Percentiles rank a stretch among this genome's conserved stretches.
Evolutionary conservation across 2,329 filamentous ascomycete species (phyloP).

Genomic region (Teratosphaeria pseudoeucalypti): DNA sequence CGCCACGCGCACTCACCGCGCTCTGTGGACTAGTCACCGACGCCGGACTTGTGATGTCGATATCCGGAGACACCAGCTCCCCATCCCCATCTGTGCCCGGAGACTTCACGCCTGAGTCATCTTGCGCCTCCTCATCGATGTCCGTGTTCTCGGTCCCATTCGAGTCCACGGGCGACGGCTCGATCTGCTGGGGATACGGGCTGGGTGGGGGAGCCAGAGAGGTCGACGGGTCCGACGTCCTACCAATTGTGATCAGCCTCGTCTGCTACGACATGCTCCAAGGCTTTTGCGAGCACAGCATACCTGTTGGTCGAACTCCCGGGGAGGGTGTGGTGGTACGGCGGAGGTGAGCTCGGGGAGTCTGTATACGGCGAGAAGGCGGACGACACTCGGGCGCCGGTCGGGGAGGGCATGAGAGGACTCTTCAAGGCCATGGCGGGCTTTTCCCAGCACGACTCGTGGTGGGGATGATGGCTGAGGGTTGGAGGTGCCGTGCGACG

Average conservation of each 20-base stretch:
- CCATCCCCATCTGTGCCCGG: constrained; percentile 8
- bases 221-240: constrained; percentile 37
- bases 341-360: constrained; percentile 39
- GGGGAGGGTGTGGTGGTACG: constrained; percentile 32
- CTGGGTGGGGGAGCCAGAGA: constrained; percentile 38
- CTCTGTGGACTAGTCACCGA: constrained; percentile 6
- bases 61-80: constrained; percentile 19
- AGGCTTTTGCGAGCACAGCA: neutral
- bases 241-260: constrained; percentile 11
- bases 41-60: constrained; percentile 23
- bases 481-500: neutral
- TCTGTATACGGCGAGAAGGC: constrained; percentile 43
- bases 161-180: constrained; percentile 75
- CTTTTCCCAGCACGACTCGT: neutral
- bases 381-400: constrained; percentile 28
- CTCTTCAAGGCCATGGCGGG: constrained; percentile 21
- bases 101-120: constrained; percentile 34
- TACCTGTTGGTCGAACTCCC: constrained; percentile 15
- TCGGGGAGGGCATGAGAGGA: constrained; percentile 37
- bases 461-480: neutral
- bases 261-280: constrained; percentile 1
- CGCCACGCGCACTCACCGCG: constrained; percentile 13
- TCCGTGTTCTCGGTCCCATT: constrained; percentile 75
- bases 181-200: constrained; percentile 54
- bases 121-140: constrained; percentile 70